Evolutionary conservation across 495 filamentous ascomycete species (phyloP), one percentile per base, ranked within the genome.

Genomic region (Podospora anserina): DNA sequence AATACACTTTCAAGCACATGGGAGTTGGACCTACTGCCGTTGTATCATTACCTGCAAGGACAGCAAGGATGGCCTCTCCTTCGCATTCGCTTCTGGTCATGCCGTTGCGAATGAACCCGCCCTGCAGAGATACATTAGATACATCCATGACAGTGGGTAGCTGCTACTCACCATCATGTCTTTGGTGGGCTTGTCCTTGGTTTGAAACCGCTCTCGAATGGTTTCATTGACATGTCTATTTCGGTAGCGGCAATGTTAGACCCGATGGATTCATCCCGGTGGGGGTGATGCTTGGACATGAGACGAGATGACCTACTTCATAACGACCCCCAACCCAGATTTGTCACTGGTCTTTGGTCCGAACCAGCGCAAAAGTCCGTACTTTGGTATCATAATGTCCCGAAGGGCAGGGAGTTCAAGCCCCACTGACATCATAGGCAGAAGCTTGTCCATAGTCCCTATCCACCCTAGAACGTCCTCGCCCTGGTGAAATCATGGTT

Each of bases 1-100:
- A 32, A 7, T 32, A 32, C 30, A 5, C 5, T 16, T 11, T 11
- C 15, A 49, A 49, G 39, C 9, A 3, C 5, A 39, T 39, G 34
- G 34, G 39, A 16, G 39, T 16, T 11, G 15, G 13, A 49, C 39
- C 9, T 86, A 32, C 30, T 0, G 86, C 85, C 0, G 86, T 89
- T 3, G 87, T 88, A 66, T 90, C 88, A 5, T 85, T 83, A 7
- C 87, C 88, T 0, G 88, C 88, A 2, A 88, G 18, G 64, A 83
- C 79, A 65, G 81, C 78, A 7, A 80, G 69, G n/a, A 83, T 63
- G 13, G 76, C 80, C 64, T 84, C 81, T n/a, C 74, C 73, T 49
- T 77, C 75, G 15, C 78, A 73, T 66, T 83, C 76, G 28, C 69
- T 69, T 68, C 78, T 72, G 9, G 77, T 77, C 26, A 84, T 73